Evolutionary conservation across 2,329 filamentous ascomycete species (phyloP), one percentile per base, ranked within the genome.

Genomic region (Clonostachys rhizophaga): DNA sequence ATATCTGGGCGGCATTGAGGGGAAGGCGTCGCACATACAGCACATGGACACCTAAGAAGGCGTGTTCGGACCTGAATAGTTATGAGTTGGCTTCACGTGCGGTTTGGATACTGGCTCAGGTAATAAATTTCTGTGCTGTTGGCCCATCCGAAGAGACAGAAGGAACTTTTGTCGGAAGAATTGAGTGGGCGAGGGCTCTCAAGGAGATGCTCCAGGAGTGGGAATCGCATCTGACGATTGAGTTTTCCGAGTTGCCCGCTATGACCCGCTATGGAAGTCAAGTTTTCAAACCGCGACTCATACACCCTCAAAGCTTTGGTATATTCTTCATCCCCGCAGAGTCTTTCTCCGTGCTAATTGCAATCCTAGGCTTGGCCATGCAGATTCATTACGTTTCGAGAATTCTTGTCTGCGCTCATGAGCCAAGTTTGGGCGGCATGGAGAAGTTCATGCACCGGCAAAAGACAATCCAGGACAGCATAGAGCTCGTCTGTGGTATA

Each of bases 1-100:
- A 86, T 55, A 71, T 81, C 0, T 85, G 81, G 81, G 81, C 79
- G 3, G 81, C 81, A 0, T 83, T 84, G 52, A 70, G 79, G 1
- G 80, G 84, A 55, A 69, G 70, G 18, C 65, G 82, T 5, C 68
- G 73, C 8, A 73, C 74, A 3, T 72, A 83, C 50, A 83, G 72
- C 34, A 81, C 82, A 43, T 84, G 79, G 78, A 69, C 67, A 40
- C 79, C 79, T 0, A 73, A 68, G 8, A 75, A 71, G 48, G 63
- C 68, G 1, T 71, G 76, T 37, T 56, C 65, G 5, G 66, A 70
- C 4, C 66, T 84, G 36, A 69, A 64, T n/a, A 66, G 71, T 0
- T 69, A 79, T 45, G 79, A 83, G 43, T 63, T 84, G 24, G 78
- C 78, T 0, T 68, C 70, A 6, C 67, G 75, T 2, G 70, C 77